Evolutionary conservation across 768 basidiomycete genomes (phyloP), one percentile per base, ranked within the genome.

Genomic region (Termitomyces sp.): DNA sequence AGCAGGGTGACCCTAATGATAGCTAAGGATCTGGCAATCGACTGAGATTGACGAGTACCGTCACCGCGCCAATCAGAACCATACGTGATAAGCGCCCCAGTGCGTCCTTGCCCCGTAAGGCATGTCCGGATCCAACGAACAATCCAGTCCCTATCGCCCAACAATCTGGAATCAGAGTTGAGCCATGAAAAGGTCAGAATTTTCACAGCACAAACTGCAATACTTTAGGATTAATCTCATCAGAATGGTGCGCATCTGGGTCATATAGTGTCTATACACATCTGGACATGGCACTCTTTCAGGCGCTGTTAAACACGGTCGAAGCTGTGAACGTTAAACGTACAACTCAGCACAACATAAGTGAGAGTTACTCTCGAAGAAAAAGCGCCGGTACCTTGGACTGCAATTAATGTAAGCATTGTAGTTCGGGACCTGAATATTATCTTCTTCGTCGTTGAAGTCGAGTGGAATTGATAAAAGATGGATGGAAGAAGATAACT

Each of bases 271-370:
- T 48, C 37, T 57, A 72, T 81, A 54, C 66, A 85, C 88, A 91
- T 91, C 68, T 89, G 88, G 11, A 89, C 84, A 81, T 89, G 88
- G 33, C 88, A 83, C 71, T 89, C 87, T 72, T 88, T 84, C 37
- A 91, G 78, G 39, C 81, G 81, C 31, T 88, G 81, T 65, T 91
- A 88, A 6, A 91, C 87, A 33, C 76, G 78, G 66, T 91, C 89
- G 50, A 86, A 73, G 67, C 87, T 85, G 57, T 81, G 77, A n/a
- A 74, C 78, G 62, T 86, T 82, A 61, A 87, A 82, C 48, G 77
- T 74, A 69, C 75, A 75, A 31, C 77, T 75, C 2, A 18, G 22
- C 15, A 11, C 11, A 16, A 20, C 18, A 6, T 36, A 12, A 39
- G 27, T 20, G 18, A 27, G 27, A 27, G 2, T 27, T 27, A 27